Base-by-base conservation (phyloP, 2,329 filamentous ascomycete species). In the Huntiella bhutanensis region DNA sequence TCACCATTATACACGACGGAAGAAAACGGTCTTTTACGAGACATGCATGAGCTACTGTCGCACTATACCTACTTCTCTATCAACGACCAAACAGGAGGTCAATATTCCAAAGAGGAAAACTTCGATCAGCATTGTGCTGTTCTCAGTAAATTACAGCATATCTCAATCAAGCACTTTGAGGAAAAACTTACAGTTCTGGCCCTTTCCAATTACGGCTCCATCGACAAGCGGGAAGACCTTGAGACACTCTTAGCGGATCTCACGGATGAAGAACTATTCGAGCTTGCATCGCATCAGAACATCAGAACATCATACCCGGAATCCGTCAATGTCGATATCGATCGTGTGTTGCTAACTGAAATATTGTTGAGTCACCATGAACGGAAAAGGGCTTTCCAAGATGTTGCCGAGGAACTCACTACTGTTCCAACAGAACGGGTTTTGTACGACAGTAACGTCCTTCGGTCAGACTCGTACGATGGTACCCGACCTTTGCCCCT, bases 61-160 rank as follows among this genome's bases (percentile, higher is more conserved):
- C 91, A 96, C 60, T 98, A 91, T 59, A 78, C 81, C 13, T 70
- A 80, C 56, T 98, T 98, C 55, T 75, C 84, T 0, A 82, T 98
- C 51, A 84, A 96, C 57, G 91, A 96, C 55, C 82, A 93, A 57
- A 86, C 81, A 3, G 87, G 86, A 12, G 70, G 74, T 32, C 83
- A 93, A 57, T 66, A 85, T 48, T 82, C 72, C 45, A 69, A 69
- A 19, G 70, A 77, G 36, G 78, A 86, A 57, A 77, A 82, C 16
- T 87, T 88, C 55, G 81, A 91, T 52, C 70, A 70, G 15, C 86
- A 95, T 59, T 92, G 85, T 60, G 69, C 73, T 35, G 67, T 70
- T 8, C 67, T 98, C 11, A 82, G 80, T n/a, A 77, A 71, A 45
- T 64, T 98, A 45, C 92, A 98, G 60, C 65, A 84, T 49, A 73